These are phyloP conservation scores for Apiospora malaysiana DNA, from an alignment of 2,329 filamentous ascomycete species.

Conservation along the genomic window DNA sequence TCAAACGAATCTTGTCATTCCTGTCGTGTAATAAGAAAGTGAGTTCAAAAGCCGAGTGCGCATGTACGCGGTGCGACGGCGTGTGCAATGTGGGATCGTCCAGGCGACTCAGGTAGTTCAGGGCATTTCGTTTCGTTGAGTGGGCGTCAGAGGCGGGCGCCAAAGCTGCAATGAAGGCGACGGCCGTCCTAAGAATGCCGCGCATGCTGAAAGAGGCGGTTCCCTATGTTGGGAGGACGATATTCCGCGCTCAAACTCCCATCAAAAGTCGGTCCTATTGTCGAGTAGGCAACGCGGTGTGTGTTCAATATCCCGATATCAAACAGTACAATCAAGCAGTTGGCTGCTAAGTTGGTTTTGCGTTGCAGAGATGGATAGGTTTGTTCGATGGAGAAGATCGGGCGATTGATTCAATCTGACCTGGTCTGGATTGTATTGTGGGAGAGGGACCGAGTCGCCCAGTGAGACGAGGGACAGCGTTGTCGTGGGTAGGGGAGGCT, in stretches of 20 bases:
- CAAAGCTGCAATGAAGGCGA: constrained; percentile 37
- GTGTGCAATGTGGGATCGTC: constrained; percentile 80
- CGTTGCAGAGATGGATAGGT: neutral
- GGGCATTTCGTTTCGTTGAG: constrained; percentile 76
- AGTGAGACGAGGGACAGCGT: neutral
- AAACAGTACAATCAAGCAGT: constrained; percentile 4
- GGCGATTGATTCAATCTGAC: constrained; percentile 12
- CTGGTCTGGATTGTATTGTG: neutral
- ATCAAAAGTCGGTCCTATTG: constrained; percentile 28
- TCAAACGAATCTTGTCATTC: constrained; percentile 75
- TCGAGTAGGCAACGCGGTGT: neutral
- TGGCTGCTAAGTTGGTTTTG: neutral
- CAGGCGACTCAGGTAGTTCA: constrained; percentile 75
- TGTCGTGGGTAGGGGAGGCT: constrained; percentile 23
- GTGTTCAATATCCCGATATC: constrained; percentile 16
- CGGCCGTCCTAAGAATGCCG: constrained; percentile 35
- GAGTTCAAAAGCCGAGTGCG: constrained; percentile 83
- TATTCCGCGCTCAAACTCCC: constrained; percentile 32
- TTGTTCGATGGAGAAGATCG: constrained; percentile 1
- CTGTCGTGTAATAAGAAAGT: constrained; percentile 75
- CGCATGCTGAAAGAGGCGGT: constrained; percentile 36
- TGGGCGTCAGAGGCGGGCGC: constrained; percentile 57
- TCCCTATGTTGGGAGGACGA: constrained; percentile 33
- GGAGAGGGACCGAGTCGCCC: constrained; percentile 7
- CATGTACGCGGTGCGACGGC: constrained; percentile 77